Base-by-base conservation (phyloP, 768 basidiomycete genomes). In the Calvatia gigantea region DNA sequence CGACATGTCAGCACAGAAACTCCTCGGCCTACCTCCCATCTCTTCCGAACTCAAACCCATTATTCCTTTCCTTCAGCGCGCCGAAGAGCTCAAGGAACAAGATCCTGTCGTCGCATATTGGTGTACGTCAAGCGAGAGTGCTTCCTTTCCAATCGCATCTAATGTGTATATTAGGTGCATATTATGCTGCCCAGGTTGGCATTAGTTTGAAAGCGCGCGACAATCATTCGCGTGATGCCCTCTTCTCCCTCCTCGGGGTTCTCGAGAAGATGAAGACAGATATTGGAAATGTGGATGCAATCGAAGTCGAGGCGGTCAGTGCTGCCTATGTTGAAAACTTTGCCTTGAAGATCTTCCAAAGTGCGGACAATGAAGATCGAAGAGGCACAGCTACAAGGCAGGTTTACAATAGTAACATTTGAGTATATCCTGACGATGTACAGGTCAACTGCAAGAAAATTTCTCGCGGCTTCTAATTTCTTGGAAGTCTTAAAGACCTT, bases 291-390 rank as follows among this genome's bases (percentile, higher is more conserved):
- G 84, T 84, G 58, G 94, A 97, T 63, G 86, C 91, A 8, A 79
- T 98, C 54, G 86, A 90, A 58, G 81, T 85, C 55, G 94, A 98
- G 64, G 71, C 81, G 7, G 93, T 85, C 0, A 89, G 91, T 37
- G 83, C 88, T 2, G 92, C 93, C 3, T 95, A 93, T 64, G 84
- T 98, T 45, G 94, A 98, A 75, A 94, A 95, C 72, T 98, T 98
- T 75, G 95, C 92, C 1, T 71, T 95, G 23, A 87, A 79, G 58
- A 84, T 98, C n/a, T 99, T 99, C 70, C 74, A 76, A 8, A 76
- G 77, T 61, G 96, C 96, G 17, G 97, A 99, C 67, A 87, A 89
- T 62, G 94, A 96, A 67, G 97, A 98, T 68, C 76, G 96, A 42
- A 79, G 73, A 12, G 93, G 89, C 1, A 76, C 74, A 41, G 84